Percentiles rank a stretch among this genome's conserved stretches.
phyloP scores from a whole-genome alignment of 2,329 filamentous ascomycete species.

The Periglandula ipomoeae region DNA sequence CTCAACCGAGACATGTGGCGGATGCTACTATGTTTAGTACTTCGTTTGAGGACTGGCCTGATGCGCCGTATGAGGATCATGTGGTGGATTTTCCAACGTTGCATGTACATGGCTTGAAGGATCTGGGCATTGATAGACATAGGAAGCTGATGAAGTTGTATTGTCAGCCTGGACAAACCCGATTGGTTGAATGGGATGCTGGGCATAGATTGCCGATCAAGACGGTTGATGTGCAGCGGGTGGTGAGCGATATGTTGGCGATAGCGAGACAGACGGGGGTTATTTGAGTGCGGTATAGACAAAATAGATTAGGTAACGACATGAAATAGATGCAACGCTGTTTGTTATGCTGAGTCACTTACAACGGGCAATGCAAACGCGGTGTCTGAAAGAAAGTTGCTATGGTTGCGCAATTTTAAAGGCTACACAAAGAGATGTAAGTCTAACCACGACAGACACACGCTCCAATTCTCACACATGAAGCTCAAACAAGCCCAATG shows the following conservation, averaged over 20 bases:
- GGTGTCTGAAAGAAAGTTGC: too few relatives aligned
- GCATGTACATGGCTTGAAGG: slow-evolving; percentile 40
- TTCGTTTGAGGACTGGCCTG: slow-evolving; percentile 29
- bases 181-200: slow-evolving; percentile 64
- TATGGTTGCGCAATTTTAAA: too few relatives aligned
- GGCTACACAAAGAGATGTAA: too few relatives aligned
- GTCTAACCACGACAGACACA: too few relatives aligned
- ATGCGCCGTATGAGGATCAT: slow-evolving; percentile 34
- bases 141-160: slow-evolving; percentile 45
- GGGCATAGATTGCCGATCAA: slow-evolving; percentile 64
- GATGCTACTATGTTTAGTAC: slow-evolving; percentile 15
- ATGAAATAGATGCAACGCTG: too few relatives aligned
- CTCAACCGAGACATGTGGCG: slow-evolving; percentile 39
- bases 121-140: slow-evolving; percentile 49
- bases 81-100: slow-evolving; percentile 23
- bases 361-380: too few relatives aligned
- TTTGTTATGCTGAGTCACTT: too few relatives aligned
- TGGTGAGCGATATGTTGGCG: slow-evolving; percentile 18
- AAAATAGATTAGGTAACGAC: neutral
- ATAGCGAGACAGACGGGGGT: slow-evolving; percentile 13
- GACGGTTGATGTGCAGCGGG: slow-evolving; percentile 48
- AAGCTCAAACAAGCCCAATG: neutral
- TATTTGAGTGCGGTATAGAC: neutral
- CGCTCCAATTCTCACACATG: too few relatives aligned
- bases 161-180: slow-evolving; percentile 43